Base-by-base conservation (phyloP, 345 rosid species). In the Salix viminalis region DNA sequence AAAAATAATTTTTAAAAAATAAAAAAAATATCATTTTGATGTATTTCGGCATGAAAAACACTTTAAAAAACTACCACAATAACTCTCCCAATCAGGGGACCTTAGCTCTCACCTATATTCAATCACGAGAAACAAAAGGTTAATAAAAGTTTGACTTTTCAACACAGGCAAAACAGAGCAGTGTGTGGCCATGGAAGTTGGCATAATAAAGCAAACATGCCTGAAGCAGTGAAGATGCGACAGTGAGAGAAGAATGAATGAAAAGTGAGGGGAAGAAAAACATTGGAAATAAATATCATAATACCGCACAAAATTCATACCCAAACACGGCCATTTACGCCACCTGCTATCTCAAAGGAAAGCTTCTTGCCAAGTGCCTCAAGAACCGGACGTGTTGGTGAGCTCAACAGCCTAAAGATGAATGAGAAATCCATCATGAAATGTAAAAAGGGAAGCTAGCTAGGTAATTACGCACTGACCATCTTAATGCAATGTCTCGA, bases 271-370 rank as follows among this genome's bases (percentile, higher is more conserved):
- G 26, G 34, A 30, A 46, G 23, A 46, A 12, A 52, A 37, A 67
- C 8, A 9, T 3, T 1, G 2, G 58, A 70, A 30, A 67, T 9
- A 16, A 54, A 61, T 24, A 44, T 7, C 28, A 26, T 26, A 72
- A 15, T 21, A 2, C 39, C 34, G 74, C 8, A n/a, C 24, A 42
- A 58, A 44, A 75, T 44, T 26, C 83, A 68, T 76, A 90, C 99
- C 94, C 93, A 90, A 67, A 89, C 93, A 39, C 94, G 83, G 69
- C 97, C 99, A 76, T 91, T 91, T 75, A 90, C 74, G 77, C 99
- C 97, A 76, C 86, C 83, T n/a, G 92, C 97, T 75, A 88, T 87
- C 85, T 90, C 95, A 79, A 90, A 92, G 14, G 97, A 84, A 60
- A 89, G 85, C 76, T 90, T 90, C 86, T 88, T 90, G 79, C 97